Percentiles rank a stretch among this genome's conserved stretches.
Evolutionary conservation across 768 basidiomycete species (phyloP).

Genomic region (Dioszegia hungarica): DNA sequence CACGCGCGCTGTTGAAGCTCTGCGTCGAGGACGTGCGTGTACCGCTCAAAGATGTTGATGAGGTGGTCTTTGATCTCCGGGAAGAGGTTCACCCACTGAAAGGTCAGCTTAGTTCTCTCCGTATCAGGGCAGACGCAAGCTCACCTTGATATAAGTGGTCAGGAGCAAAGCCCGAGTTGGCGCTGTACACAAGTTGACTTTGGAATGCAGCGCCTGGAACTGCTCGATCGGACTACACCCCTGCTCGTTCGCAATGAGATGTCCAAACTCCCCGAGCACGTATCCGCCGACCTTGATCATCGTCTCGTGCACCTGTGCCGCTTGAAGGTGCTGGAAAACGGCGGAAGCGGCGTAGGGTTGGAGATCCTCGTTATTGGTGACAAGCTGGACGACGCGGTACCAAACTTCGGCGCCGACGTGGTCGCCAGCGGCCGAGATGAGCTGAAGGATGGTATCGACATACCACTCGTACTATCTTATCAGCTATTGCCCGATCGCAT

Average conservation of each 20-base stretch:
- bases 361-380: constrained; percentile 95
- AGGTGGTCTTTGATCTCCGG: constrained; percentile 96
- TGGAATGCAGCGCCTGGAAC: constrained; percentile 84
- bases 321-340: constrained; percentile 79
- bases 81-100: constrained; percentile 92
- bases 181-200: constrained; percentile 89
- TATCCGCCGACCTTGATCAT: constrained; percentile 96
- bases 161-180: constrained; percentile 85
- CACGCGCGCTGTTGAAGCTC: constrained; percentile 98
- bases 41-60: constrained; percentile 90
- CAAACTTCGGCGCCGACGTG: constrained; percentile 99
- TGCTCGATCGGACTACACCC: constrained; percentile 93
- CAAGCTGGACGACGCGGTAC: constrained; percentile 98
- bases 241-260: constrained; percentile 89
- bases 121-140: neutral
- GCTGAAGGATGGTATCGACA: constrained; percentile 91
- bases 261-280: constrained; percentile 95
- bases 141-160: constrained; percentile 86
- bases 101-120: neutral
- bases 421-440: constrained; percentile 94
- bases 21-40: constrained; percentile 92
- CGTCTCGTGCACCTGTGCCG: constrained; percentile 63
- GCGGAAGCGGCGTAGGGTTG: constrained; percentile 94
- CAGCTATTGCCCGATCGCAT: neutral
- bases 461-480: constrained; percentile 86